These are phyloP conservation scores for Leptographium lundbergii DNA, from an alignment of 2,329 filamentous ascomycete species.

Conservation along the genomic window DNA sequence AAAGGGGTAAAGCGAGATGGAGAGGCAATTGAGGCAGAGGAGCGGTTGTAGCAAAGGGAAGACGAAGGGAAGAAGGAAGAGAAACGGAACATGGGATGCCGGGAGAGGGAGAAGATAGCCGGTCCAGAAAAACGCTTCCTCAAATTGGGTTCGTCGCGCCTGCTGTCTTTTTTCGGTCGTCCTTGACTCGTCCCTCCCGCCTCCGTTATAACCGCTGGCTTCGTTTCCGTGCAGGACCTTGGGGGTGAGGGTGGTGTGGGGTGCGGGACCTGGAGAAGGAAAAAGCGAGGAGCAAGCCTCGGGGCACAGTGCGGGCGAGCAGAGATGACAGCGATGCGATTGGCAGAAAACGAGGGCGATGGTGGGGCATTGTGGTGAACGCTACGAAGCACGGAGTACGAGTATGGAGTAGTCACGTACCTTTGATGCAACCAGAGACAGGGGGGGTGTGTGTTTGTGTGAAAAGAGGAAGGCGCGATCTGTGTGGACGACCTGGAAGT, in stretches of 20 bases:
- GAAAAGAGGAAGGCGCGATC: not conserved
- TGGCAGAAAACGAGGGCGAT: not conserved
- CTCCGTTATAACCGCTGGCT: conserved; percentile 5
- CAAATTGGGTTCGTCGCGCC: not conserved
- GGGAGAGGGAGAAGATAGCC: not conserved
- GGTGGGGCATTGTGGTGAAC: not conserved
- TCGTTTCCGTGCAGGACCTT: conserved; percentile 7
- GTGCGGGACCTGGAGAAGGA: conserved; percentile 7
- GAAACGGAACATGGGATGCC: not conserved
- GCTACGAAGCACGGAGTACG: conserved; percentile 2
- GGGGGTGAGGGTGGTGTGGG: conserved; percentile 4
- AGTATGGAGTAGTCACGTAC: not conserved
- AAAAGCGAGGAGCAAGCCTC: not conserved
- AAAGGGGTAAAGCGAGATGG: not conserved
- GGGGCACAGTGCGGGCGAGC: conserved; percentile 6
- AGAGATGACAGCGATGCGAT: conserved; percentile 1
- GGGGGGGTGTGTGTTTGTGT: not conserved
- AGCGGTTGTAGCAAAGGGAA: not conserved
- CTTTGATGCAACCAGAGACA: conserved; percentile 5
- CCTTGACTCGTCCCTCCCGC: conserved; percentile 3
- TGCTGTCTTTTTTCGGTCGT: not conserved
- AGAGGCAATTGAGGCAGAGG: not conserved
- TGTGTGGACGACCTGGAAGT: not conserved
- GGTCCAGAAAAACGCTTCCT: not conserved
- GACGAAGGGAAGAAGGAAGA: not conserved